Evolutionary conservation across 495 filamentous ascomycete genomes (phyloP).

Genomic region (Lasiosphaeris hirsuta): DNA sequence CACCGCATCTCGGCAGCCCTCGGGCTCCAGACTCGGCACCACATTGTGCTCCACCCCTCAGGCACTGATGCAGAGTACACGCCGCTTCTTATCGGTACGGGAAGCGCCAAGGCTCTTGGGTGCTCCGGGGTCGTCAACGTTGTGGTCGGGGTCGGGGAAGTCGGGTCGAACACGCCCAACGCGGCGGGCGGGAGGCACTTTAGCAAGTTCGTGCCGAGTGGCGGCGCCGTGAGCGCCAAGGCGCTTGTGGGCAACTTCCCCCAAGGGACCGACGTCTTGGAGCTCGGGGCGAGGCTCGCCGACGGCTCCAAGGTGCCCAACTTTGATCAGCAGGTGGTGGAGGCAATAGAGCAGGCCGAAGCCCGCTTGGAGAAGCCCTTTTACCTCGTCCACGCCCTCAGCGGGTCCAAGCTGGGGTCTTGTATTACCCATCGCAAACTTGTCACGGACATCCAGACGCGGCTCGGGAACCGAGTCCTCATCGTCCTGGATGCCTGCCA

Average conservation of each 20-base stretch:
- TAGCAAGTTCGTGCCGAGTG: neutral
- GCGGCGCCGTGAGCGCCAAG: neutral
- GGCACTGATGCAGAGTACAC: constrained; percentile 3
- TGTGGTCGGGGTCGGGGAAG: neutral
- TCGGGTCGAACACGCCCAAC: constrained; percentile 4
- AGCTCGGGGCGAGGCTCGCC: neutral
- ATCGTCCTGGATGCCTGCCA: constrained; percentile 3
- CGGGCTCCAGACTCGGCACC: neutral
- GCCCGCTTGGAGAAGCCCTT: neutral
- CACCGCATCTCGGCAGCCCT: neutral
- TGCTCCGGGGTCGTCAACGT: constrained; percentile 6
- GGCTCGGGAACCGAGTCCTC: neutral
- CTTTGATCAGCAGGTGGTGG: neutral
- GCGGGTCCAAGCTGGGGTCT: constrained; percentile 4
- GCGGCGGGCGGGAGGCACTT: constrained; percentile 4
- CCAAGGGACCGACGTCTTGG: neutral
- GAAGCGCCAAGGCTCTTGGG: neutral
- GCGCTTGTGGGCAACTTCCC: neutral
- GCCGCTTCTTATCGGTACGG: neutral
- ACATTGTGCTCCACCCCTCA: constrained; percentile 2
- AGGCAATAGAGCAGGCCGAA: neutral
- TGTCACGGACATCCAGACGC: neutral
- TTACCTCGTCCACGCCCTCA: neutral
- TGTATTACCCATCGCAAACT: neutral
- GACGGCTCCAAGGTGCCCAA: neutral